These are phyloP conservation scores for Suillus brevipes DNA, from an alignment of 768 basidiomycete genomes.

Conservation along the genomic window DNA sequence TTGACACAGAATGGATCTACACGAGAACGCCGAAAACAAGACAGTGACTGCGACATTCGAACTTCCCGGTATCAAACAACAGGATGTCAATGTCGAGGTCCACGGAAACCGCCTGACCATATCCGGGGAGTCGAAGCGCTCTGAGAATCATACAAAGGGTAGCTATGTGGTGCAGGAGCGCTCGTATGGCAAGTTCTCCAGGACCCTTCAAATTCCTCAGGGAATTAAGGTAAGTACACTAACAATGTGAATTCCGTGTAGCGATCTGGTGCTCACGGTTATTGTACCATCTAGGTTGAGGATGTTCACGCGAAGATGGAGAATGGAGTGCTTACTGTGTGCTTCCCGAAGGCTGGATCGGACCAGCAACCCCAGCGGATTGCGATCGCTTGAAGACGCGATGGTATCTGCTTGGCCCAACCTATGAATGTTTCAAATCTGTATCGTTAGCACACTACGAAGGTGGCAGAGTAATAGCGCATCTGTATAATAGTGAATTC, in stretches of 20 bases:
- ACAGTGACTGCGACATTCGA: conserved; percentile 43
- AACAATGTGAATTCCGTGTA: background rate
- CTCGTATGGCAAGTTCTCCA: background rate
- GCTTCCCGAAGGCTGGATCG: background rate
- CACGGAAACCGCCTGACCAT: background rate
- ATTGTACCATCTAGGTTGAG: background rate
- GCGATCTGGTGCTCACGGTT: background rate
- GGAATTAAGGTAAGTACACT: background rate
- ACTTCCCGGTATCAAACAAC: background rate
- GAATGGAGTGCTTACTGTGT: background rate
- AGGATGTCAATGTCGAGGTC: background rate
- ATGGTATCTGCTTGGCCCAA: background rate
- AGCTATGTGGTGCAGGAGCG: background rate
- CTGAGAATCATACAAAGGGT: background rate
- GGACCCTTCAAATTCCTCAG: background rate
- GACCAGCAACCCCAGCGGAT: background rate
- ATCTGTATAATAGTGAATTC: background rate
- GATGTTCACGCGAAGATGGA: background rate
- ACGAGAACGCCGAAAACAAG: conserved; percentile 48
- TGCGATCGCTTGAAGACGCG: conserved; percentile 16
- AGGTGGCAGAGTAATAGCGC: background rate
- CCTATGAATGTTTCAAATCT: background rate
- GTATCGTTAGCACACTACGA: background rate
- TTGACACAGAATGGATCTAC: conserved; percentile 50
- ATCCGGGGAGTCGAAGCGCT: background rate